Conservation (phyloP, 148 eudicot species). For the Agrostemma githago region DNA sequence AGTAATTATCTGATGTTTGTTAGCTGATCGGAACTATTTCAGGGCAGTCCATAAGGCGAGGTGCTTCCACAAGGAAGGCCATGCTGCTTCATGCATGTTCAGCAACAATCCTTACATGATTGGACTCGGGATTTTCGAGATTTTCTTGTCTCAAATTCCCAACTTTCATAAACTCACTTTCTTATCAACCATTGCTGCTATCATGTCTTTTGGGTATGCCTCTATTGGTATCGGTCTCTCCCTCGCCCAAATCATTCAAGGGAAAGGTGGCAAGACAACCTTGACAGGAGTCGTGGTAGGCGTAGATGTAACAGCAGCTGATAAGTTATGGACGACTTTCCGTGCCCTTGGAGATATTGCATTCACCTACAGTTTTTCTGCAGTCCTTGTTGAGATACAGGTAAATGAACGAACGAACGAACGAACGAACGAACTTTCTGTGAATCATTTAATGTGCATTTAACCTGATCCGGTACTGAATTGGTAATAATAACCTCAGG, state of each 20-base stretch:
- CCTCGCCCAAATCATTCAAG: slow-evolving; percentile 48
- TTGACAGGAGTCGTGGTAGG: slow-evolving; percentile 57
- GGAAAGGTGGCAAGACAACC: slow-evolving; percentile 41
- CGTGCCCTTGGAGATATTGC: slow-evolving; percentile 74
- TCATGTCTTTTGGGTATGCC: slow-evolving; percentile 67
- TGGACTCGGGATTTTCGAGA: slow-evolving; percentile 47
- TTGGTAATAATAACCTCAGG: slow-evolving; percentile 29
- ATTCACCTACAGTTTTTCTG: slow-evolving; percentile 58
- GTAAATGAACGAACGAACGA: slow-evolving; percentile 32
- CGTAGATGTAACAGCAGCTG: slow-evolving; percentile 38
- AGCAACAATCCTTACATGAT: slow-evolving; percentile 47
- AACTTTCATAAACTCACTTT: slow-evolving; percentile 52
- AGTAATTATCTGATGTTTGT: not conserved
- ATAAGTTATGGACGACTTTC: slow-evolving; percentile 59
- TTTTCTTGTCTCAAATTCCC: slow-evolving; percentile 63
- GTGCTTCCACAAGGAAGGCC: slow-evolving; percentile 59
- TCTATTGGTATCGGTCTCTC: slow-evolving; percentile 69
- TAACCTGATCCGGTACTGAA: not conserved
- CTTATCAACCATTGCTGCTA: slow-evolving; percentile 57
- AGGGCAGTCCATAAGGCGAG: slow-evolving; percentile 60
- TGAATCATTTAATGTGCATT: not conserved
- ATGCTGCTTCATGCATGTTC: slow-evolving; percentile 42
- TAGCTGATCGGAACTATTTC: slow-evolving; percentile 10
- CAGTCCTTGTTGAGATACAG: slow-evolving; percentile 66
- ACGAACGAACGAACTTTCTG: no score